Evolutionary conservation across 225 moss, liverwort and hornwort genomes (phyloP), one percentile per base, ranked within the genome.

Genomic region (Bryum argenteum): DNA sequence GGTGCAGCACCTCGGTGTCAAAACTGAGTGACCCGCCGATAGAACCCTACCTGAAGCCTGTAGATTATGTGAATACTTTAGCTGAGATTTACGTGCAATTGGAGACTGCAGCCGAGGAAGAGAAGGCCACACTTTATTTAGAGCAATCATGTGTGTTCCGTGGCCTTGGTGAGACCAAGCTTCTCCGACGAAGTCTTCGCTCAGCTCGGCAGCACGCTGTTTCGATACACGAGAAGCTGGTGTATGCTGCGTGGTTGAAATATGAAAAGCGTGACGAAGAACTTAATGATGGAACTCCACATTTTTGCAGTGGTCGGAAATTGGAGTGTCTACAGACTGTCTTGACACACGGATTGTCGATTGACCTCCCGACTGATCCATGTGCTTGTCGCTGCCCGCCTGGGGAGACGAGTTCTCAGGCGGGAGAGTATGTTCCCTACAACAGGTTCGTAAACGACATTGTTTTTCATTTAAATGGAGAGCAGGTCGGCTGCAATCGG

Each of bases 131-230:
- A 8, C 72, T 91, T 68, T 98, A 85, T 54, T 67, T 98, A 65
- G 98, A 98, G 76, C 98, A 98, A 72, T 94, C 98, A 0, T 91
- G 88, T 69, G 91, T 98, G 23, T 98, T 98, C 77, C 86, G 98
- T 70, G 98, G 98, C 18, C 86, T 98, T 79, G 88, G 94, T 14
- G 98, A 98, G 77, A 94, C 89, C 43, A 98, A 98, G 70, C 92
- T 98, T 66, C 81, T 98, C 19, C 84, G 98, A 65, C 90, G 98
- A 56, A 98, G 98, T 75, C 74, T 98, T 65, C 94, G 98, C 43
- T 92, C 91, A 50, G 94, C 98, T 16, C 87, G 98, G 28, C 98
- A 98, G 76, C 77, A 89, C 74, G 85, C 98, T 9, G 74, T 93
- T 38, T 89, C 92, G 10, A 82, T 94, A 18, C 98, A 98, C 70